Conservation (phyloP, 2,329 filamentous ascomycete species). For the Epichloe baconii region DNA sequence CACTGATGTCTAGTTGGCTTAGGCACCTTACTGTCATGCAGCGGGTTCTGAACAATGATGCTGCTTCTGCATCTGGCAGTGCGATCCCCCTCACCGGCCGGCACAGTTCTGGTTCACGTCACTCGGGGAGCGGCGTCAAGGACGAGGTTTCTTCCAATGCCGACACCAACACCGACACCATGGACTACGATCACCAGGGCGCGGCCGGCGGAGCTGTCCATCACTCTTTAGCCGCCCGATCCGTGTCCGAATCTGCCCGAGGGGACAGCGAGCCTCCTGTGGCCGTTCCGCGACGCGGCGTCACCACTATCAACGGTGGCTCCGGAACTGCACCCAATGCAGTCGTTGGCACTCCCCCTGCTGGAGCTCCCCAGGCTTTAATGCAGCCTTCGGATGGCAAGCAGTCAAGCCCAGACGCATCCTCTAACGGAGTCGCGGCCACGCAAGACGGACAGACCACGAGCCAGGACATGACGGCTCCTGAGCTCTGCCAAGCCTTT, state of each 20-base stretch:
- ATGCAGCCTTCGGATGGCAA: constrained; percentile 22
- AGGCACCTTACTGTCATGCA: constrained; percentile 49
- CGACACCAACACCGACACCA: constrained; percentile 40
- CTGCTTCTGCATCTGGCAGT: constrained; percentile 20
- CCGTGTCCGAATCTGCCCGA: constrained; percentile 28
- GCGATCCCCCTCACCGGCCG: background rate
- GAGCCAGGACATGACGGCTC: constrained; percentile 42
- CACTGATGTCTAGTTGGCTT: constrained; percentile 45
- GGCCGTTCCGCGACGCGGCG: constrained; percentile 34
- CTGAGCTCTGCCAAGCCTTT: constrained; percentile 44
- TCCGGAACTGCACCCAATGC: constrained; percentile 36
- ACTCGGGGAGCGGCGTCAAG: constrained; percentile 27
- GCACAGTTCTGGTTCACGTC: constrained; percentile 20
- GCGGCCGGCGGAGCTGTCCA: constrained; percentile 13
- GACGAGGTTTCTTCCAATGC: constrained; percentile 42
- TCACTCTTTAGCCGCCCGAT: constrained; percentile 20
- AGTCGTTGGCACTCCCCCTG: constrained; percentile 25
- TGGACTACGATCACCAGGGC: constrained; percentile 42
- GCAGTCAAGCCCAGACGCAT: constrained; percentile 21
- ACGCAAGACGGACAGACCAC: constrained; percentile 21
- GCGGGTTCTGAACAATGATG: constrained; percentile 43
- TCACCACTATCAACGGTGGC: constrained; percentile 46
- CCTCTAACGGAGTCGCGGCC: constrained; percentile 18
- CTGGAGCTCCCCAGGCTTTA: constrained; percentile 11
- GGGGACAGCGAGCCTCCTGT: constrained; percentile 40